Conservation (phyloP, 441 rosid species). For the Euphorbia celastroides region DNA sequence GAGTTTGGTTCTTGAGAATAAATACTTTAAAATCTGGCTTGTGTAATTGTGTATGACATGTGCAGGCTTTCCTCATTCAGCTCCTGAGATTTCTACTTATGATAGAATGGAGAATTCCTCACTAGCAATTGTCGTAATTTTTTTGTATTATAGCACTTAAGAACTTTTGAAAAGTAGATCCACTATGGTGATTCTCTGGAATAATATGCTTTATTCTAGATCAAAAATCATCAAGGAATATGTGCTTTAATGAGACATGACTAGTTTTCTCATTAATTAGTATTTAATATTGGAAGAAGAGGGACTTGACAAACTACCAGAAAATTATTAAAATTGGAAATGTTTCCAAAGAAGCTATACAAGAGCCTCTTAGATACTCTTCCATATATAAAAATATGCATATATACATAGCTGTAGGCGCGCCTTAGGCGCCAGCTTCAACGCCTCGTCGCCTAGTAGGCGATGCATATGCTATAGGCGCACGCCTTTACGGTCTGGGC, state of each 20-base stretch:
- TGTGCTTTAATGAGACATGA: conserved; percentile 25
- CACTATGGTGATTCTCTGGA: conserved; percentile 29
- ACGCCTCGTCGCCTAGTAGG: too few species aligned
- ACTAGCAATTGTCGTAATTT: conserved; percentile 5
- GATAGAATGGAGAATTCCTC: not conserved
- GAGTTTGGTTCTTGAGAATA: not conserved
- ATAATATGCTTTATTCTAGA: conserved; percentile 16
- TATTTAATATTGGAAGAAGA: not conserved
- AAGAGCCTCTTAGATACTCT: too few species aligned
- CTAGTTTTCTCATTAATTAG: conserved; percentile 15
- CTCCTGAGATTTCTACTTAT: not conserved
- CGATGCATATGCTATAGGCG: too few species aligned
- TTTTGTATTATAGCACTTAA: conserved; percentile 8
- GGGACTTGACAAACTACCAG: conserved; percentile 7
- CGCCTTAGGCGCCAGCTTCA: too few species aligned
- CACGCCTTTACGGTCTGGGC: too few species aligned
- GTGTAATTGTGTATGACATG: not conserved
- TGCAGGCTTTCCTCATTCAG: not conserved
- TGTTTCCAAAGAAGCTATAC: conserved; percentile 11
- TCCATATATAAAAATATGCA: too few species aligned
- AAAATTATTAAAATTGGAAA: conserved; percentile 6
- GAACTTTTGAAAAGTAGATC: conserved; percentile 24
- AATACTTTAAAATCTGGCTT: not conserved
- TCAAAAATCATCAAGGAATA: conserved; percentile 15
- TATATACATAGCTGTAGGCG: too few species aligned